These are phyloP conservation scores for Parvularia atlantis DNA, from an alignment of 78 protist species.

Conservation along the genomic window DNA sequence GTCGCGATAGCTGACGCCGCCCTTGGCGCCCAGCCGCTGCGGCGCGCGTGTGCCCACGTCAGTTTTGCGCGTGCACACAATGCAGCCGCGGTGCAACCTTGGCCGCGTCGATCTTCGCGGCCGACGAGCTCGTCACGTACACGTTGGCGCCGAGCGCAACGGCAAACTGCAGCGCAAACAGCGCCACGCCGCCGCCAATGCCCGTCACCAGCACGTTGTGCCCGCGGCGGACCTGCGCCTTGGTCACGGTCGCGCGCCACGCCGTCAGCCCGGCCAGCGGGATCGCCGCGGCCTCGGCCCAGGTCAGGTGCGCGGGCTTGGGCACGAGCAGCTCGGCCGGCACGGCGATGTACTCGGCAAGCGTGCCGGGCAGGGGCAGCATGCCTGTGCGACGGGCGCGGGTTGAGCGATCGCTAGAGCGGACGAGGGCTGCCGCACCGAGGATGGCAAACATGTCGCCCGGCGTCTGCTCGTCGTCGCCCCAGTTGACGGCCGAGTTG, in stretches of 20 bases:
- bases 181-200: conserved; percentile 12
- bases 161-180: conserved; percentile 7
- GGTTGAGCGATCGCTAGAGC: not conserved
- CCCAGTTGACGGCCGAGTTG: too few relatives aligned
- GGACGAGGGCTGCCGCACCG: not conserved
- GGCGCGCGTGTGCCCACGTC: too few relatives aligned
- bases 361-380: conserved; percentile 1
- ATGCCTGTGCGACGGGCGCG: not conserved
- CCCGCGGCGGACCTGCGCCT: not conserved
- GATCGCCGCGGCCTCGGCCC: not conserved
- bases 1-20: conserved; percentile 1
- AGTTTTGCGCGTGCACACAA: too few relatives aligned
- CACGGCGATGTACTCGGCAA: not conserved
- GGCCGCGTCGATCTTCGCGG: not conserved
- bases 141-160: conserved; percentile 2
- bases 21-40: not conserved
- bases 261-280: conserved; percentile 20
- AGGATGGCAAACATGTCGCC: not conserved
- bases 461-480: too few relatives aligned
- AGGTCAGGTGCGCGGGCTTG: not conserved
- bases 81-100: too few relatives aligned
- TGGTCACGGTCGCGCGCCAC: not conserved
- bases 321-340: not conserved
- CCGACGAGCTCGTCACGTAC: not conserved
- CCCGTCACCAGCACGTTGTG: not conserved